Evolutionary conservation across 176 grass and related monocot genomes (phyloP).

Genomic region (Luzula sylvatica): DNA sequence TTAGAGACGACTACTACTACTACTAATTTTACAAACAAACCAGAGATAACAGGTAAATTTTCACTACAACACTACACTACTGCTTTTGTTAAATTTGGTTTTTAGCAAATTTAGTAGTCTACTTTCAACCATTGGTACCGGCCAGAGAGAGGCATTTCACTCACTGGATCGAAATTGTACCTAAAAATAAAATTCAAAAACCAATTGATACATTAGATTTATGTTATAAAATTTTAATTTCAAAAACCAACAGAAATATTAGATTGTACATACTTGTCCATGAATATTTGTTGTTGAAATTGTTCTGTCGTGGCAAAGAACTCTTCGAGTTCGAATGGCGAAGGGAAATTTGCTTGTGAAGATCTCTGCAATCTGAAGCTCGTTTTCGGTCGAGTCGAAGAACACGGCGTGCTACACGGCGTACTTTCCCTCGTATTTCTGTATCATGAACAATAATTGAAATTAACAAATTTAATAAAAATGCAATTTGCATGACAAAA

Average conservation of each 20-base stretch:
- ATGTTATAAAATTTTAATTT: background rate
- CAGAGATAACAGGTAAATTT: no score
- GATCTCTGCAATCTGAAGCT: slow-evolving; percentile 6
- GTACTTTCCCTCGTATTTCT: slow-evolving; percentile 36
- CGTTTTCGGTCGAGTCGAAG: slow-evolving; percentile 20
- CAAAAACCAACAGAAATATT: background rate
- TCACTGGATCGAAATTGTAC: slow-evolving; percentile 44
- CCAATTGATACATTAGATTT: background rate
- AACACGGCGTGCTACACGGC: slow-evolving; percentile 37
- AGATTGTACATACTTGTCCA: slow-evolving; percentile 25
- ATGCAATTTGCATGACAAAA: slow-evolving; percentile 18
- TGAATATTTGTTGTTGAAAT: slow-evolving; percentile 31
- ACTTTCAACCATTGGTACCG: slow-evolving; percentile 39
- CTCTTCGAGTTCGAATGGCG: slow-evolving; percentile 32
- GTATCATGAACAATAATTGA: background rate
- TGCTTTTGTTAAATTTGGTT: slow-evolving; percentile 5
- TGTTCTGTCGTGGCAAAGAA: slow-evolving; percentile 27
- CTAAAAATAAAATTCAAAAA: slow-evolving; percentile 9
- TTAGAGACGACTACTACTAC: no score
- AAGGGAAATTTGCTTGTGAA: slow-evolving; percentile 4
- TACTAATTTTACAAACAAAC: no score
- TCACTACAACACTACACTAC: background rate
- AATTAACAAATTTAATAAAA: background rate
- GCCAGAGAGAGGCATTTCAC: slow-evolving; percentile 21
- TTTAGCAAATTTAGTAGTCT: slow-evolving; percentile 14